phyloP scores from a whole-genome alignment of 352 stramenopile genomes.

The Phytopythium cucurbitacearum region DNA sequence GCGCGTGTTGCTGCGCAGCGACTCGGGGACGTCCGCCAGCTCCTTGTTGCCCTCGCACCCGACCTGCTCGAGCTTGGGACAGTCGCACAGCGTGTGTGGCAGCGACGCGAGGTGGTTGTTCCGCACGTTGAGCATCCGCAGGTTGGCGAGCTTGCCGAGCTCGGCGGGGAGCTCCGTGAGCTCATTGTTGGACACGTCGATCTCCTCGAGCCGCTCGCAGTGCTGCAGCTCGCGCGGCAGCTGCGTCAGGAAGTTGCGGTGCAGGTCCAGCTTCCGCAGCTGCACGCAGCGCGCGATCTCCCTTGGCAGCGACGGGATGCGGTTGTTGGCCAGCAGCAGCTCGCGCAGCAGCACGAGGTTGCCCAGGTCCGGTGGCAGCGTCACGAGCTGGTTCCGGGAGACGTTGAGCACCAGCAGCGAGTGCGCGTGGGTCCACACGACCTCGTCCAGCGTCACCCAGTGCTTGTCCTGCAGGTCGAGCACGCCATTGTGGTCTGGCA shows the following conservation, averaged over 20 bases:
- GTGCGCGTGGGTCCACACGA: slow-evolving; percentile 67
- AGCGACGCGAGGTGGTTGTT: slow-evolving; percentile 71
- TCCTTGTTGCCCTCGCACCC: slow-evolving; percentile 55
- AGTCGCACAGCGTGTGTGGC: slow-evolving; percentile 73
- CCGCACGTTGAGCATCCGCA: slow-evolving; percentile 59
- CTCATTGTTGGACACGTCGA: slow-evolving; percentile 67
- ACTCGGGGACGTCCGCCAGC: slow-evolving; percentile 60
- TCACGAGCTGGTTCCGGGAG: slow-evolving; percentile 65
- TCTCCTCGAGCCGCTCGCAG: slow-evolving; percentile 63
- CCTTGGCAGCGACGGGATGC: slow-evolving; percentile 41
- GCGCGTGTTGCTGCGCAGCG: slow-evolving; percentile 58
- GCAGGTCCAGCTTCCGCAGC: slow-evolving; percentile 59
- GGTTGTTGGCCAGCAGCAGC: slow-evolving; percentile 58
- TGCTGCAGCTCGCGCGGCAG: slow-evolving; percentile 60
- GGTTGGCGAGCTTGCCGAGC: slow-evolving; percentile 44
- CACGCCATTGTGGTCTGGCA: slow-evolving; percentile 62
- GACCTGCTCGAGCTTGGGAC: slow-evolving; percentile 41
- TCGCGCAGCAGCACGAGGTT: slow-evolving; percentile 66
- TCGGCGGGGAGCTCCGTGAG: slow-evolving; percentile 43
- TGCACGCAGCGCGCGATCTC: slow-evolving; percentile 59
- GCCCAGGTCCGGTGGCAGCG: slow-evolving; percentile 46
- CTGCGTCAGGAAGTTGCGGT: slow-evolving; percentile 64
- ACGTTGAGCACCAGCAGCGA: slow-evolving; percentile 71
- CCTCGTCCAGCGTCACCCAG: slow-evolving; percentile 75
- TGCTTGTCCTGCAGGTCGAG: slow-evolving; percentile 73